A percentile compares a stretch with the other conserved stretches of the same genome.
These are phyloP conservation scores for Pichia californica DNA, from an alignment of 805 yeast genomes.

Conservation along the genomic window DNA sequence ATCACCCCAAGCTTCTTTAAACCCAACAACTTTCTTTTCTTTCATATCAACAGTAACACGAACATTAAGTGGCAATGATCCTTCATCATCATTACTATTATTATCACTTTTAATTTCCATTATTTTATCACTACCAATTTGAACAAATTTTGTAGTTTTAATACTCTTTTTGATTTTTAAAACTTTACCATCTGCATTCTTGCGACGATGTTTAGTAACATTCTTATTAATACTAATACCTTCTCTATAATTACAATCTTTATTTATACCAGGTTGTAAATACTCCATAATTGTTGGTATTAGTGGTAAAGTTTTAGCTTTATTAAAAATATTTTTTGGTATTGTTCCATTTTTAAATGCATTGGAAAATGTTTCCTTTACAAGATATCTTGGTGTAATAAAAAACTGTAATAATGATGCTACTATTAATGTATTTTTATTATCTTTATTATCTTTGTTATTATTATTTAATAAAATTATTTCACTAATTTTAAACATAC, in stretches of 20 bases:
- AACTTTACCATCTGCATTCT: conserved; percentile 29
- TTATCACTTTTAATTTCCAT: conserved; percentile 42
- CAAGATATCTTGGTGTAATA: conserved; percentile 12
- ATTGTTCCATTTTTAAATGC: conserved; percentile 24
- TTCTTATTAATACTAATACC: conserved; percentile 49
- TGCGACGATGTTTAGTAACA: conserved; percentile 34
- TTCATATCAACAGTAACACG: conserved; percentile 74
- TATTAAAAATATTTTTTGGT: conserved; percentile 31
- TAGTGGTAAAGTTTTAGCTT: conserved; percentile 64
- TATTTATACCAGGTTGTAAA: conserved; percentile 41
- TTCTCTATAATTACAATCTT: conserved; percentile 40
- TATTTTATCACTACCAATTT: conserved; percentile 59
- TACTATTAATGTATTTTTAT: conserved; percentile 3
- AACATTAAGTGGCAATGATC: conserved; percentile 58
- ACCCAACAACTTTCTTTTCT: conserved; percentile 58
- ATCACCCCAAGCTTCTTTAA: conserved; percentile 61
- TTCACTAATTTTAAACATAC: conserved; percentile 65
- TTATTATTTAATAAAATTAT: conserved; percentile 59
- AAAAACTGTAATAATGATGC: conserved; percentile 12
- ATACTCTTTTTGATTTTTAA: conserved; percentile 45
- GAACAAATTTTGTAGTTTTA: conserved; percentile 63
- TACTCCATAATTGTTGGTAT: conserved; percentile 64
- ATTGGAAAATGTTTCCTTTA: conserved; percentile 42
- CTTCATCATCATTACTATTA: no score
- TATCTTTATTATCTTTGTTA: conserved; percentile 21